Percentiles rank a stretch among this genome's conserved stretches.
Conservation (phyloP, 2,329 filamentous ascomycete genomes). For the Chaetomium sp. region DNA sequence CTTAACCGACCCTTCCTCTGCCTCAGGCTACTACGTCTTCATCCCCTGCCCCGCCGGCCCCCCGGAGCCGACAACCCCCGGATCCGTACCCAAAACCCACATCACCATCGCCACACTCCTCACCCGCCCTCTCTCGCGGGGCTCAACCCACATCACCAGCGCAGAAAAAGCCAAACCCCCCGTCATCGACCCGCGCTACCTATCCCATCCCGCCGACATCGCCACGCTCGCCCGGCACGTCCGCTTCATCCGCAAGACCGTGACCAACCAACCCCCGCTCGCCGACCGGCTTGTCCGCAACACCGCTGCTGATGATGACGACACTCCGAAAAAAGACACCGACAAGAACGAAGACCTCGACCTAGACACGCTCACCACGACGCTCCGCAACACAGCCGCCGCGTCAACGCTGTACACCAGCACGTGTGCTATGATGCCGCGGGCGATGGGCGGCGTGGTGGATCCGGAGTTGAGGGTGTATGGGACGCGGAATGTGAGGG, state of each 20-base stretch:
- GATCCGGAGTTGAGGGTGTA: conserved; percentile 14
- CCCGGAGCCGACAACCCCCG: conserved; percentile 17
- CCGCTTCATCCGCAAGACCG: conserved; percentile 32
- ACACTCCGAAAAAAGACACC: background rate
- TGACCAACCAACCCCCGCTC: conserved; percentile 33
- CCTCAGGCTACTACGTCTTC: conserved; percentile 9
- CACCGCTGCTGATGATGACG: no score
- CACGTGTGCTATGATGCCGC: conserved; percentile 30
- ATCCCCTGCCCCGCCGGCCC: background rate
- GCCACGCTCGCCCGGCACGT: conserved; percentile 41
- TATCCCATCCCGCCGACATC: conserved; percentile 49
- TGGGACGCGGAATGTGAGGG: conserved; percentile 14
- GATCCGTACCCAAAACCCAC: conserved; percentile 30
- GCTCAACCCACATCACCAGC: conserved; percentile 48
- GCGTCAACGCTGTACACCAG: conserved; percentile 39
- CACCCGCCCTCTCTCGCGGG: conserved; percentile 56
- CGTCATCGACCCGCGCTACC: conserved; percentile 38
- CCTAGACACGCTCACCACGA: conserved; percentile 23
- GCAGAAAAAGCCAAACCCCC: conserved; percentile 2
- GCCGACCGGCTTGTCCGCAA: conserved; percentile 32
- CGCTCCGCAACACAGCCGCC: conserved; percentile 24
- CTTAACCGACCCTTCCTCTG: background rate
- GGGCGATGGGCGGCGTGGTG: conserved; percentile 18
- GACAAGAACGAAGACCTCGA: background rate
- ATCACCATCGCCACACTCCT: conserved; percentile 50